Conservation (phyloP, 495 filamentous ascomycete genomes). For the Massariosphaeria phaeospora region DNA sequence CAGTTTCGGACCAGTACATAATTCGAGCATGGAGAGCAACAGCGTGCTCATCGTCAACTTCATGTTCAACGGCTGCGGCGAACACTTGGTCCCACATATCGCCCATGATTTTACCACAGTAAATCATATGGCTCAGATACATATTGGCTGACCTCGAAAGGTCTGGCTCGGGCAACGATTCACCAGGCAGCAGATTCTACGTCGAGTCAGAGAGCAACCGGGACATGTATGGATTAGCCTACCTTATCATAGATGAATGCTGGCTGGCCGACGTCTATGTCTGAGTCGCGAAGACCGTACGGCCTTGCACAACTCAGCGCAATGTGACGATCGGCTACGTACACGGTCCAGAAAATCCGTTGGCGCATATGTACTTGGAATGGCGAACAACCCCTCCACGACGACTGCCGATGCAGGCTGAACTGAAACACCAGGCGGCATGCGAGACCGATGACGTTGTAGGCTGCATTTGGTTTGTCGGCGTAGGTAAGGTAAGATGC, state of each 20-base stretch:
- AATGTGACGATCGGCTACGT: constrained; percentile 22
- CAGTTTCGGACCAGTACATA: constrained; percentile 5
- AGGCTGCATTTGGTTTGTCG: constrained; percentile 25
- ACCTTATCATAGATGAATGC: constrained; percentile 11
- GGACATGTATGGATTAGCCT: not conserved
- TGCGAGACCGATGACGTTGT: constrained; percentile 23
- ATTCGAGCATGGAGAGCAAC: constrained; percentile 14
- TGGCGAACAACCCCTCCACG: constrained; percentile 4
- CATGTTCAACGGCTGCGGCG: not conserved
- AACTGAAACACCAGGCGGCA: constrained; percentile 27
- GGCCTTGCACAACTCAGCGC: constrained; percentile 29
- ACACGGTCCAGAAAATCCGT: constrained; percentile 28
- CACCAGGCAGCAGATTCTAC: constrained; percentile 11
- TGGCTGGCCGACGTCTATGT: constrained; percentile 20
- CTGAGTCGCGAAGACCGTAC: constrained; percentile 16
- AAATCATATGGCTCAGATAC: constrained; percentile 17
- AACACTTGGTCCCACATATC: constrained; percentile 25
- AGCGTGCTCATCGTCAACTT: not conserved
- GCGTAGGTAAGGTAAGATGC: constrained; percentile 17
- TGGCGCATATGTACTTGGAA: constrained; percentile 22
- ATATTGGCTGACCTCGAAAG: not conserved
- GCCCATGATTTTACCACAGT: constrained; percentile 13
- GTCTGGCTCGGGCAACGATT: constrained; percentile 8
- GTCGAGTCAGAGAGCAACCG: not conserved
- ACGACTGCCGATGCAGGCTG: constrained; percentile 24